Evolutionary conservation across 2,329 filamentous ascomycete species (phyloP).

Genomic region (Colletotrichum musicola): DNA sequence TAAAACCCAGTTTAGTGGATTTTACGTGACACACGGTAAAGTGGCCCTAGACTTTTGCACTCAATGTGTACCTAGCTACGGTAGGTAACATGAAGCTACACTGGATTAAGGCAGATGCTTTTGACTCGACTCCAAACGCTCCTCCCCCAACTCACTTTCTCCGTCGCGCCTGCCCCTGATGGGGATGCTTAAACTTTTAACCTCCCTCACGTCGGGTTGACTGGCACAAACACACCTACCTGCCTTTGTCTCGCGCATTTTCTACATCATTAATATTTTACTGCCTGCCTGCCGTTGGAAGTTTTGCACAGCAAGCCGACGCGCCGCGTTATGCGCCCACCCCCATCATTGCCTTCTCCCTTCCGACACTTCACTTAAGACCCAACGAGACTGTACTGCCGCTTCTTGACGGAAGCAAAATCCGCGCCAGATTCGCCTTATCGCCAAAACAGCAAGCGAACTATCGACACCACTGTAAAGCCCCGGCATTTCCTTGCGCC

Average conservation of each 20-base stretch:
- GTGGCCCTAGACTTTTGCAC: too few species aligned
- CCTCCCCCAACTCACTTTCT: conserved; percentile 6
- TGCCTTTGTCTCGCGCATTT: not conserved
- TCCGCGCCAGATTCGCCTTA: not conserved
- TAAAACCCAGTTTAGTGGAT: too few species aligned
- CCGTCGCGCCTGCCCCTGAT: conserved; percentile 8
- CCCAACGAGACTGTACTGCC: not conserved
- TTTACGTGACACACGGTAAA: too few species aligned
- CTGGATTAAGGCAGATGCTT: not conserved
- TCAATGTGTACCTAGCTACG: too few species aligned
- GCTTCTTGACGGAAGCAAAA: not conserved
- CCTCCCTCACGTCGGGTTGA: not conserved
- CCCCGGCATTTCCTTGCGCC: not conserved
- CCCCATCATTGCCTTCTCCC: not conserved
- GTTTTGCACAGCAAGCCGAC: not conserved
- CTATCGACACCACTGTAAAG: conserved; percentile 22
- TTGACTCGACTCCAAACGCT: not conserved
- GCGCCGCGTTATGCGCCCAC: not conserved
- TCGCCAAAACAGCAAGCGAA: not conserved
- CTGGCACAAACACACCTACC: not conserved
- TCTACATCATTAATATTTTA: not conserved
- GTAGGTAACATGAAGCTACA: not conserved
- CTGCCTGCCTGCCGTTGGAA: not conserved
- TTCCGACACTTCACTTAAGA: not conserved
- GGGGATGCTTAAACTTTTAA: conserved; percentile 18